A percentile compares a stretch with the other conserved stretches of the same genome.
These are phyloP conservation scores for Vachellia collinsii DNA, from an alignment of 306 rosid genomes.

Conservation along the genomic window DNA sequence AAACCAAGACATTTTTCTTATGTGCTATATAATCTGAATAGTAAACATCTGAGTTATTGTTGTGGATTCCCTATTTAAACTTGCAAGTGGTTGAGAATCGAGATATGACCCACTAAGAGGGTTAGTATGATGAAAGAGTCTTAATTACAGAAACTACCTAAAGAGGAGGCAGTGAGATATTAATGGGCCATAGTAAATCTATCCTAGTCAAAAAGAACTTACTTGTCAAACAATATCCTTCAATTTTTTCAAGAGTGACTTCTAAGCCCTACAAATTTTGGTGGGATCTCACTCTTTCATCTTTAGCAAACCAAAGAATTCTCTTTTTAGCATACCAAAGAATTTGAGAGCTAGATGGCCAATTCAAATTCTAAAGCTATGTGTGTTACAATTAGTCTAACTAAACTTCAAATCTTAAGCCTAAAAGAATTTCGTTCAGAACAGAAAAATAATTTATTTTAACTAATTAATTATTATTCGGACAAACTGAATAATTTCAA, in stretches of 20 bases:
- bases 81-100: slow-evolving; percentile 54
- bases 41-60: not conserved
- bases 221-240: slow-evolving; percentile 51
- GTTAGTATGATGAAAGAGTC: slow-evolving; percentile 40
- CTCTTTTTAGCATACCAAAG: not conserved
- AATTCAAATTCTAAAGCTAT: not conserved
- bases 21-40: not conserved
- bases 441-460: not conserved
- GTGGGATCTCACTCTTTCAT: slow-evolving; percentile 31
- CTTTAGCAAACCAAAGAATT: slow-evolving; percentile 1
- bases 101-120: slow-evolving; percentile 40
- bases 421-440: not conserved
- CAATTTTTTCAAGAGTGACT: slow-evolving; percentile 55
- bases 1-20: slow-evolving; percentile 10
- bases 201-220: slow-evolving; percentile 57
- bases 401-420: not conserved
- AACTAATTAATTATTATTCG: not conserved
- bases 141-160: slow-evolving; percentile 32
- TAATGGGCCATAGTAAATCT: slow-evolving; percentile 77
- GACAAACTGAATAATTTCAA: not conserved
- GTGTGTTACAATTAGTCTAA: not conserved
- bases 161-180: slow-evolving; percentile 73
- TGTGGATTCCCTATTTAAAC: slow-evolving; percentile 32
- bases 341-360: not conserved
- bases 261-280: slow-evolving; percentile 56